Conservation (phyloP, 2,329 filamentous ascomycete species). For the Diplocarpon mali region DNA sequence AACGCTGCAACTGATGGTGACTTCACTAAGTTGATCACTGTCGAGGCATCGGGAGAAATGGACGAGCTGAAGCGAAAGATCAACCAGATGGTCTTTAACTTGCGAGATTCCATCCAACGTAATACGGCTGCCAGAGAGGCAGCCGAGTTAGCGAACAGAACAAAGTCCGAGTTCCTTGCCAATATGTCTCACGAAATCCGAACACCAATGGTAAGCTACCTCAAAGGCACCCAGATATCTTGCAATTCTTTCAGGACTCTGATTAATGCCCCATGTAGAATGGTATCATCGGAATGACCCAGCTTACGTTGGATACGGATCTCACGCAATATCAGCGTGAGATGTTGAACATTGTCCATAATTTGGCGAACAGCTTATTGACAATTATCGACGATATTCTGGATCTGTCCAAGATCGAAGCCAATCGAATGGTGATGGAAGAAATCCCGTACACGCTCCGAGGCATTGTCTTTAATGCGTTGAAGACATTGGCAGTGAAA, state of each 20-base stretch:
- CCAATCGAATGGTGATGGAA: constrained; percentile 95
- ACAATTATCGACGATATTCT: constrained; percentile 89
- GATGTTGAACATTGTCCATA: constrained; percentile 98
- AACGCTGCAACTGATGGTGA: constrained; percentile 94
- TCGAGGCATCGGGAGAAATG: constrained; percentile 97
- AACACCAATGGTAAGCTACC: constrained; percentile 45
- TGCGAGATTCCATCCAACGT: constrained; percentile 90
- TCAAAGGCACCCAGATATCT: neutral
- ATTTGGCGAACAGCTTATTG: constrained; percentile 86
- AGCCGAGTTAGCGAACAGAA: constrained; percentile 93
- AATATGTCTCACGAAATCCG: constrained; percentile 99
- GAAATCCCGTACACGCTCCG: constrained; percentile 93
- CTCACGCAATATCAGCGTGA: constrained; percentile 91
- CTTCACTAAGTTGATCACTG: constrained; percentile 92
- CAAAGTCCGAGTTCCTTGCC: constrained; percentile 94
- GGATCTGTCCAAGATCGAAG: constrained; percentile 75
- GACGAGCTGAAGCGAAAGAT: constrained; percentile 98
- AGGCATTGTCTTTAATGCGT: constrained; percentile 89
- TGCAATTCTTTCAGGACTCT: too few relatives aligned
- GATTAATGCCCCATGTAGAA: constrained; percentile 6
- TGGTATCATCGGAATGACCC: constrained; percentile 58
- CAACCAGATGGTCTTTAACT: constrained; percentile 96
- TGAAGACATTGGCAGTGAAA: constrained; percentile 94
- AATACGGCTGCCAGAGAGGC: constrained; percentile 94
- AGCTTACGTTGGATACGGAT: constrained; percentile 89